Base-by-base conservation (phyloP, 2,329 filamentous ascomycete species). In the Emydomyces testavorans region DNA sequence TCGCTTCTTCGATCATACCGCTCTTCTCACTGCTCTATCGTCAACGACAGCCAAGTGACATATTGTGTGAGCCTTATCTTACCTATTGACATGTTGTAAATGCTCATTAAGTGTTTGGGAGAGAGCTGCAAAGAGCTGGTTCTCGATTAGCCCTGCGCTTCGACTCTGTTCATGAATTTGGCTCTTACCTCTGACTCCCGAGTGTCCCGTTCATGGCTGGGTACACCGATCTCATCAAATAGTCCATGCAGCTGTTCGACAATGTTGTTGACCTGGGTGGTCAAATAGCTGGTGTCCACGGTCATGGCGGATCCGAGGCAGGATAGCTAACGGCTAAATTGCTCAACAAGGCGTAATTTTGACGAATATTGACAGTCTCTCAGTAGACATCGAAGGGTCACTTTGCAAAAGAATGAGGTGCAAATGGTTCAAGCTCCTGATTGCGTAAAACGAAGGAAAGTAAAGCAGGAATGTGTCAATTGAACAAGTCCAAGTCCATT, bases 141-240 rank as follows among this genome's bases (percentile, higher is more conserved):
- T 49, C 10, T 49, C 10, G 13, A 49, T 47, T 21, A 52, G 46
- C 18, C 5, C 21, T 13, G 18, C 39, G 8, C 16, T 18, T 39
- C 13, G 24, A 16, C 11, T 10, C 35, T 3, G 16, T 16, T 16
- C 21, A 38, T 26, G 15, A 16, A n/a, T n/a, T n/a, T n/a, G 5
- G 24, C 6, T 18, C 11, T 61, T 71, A 93, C 89, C 80, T 95
- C 87, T 63, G 85, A 78, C 64, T 96, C 90, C 60, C 92, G 78
- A 42, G 79, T 76, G 63, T 96, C 88, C 61, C 92, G 84, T 66
- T 96, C 92, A 79, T 94, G 88, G 60, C 73, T 80, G 23, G 90
- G 79, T n/a, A 98, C 85, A 50, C 92, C 92, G 61, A 98, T 98
- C 64, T 98, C 90, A 65, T 98, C 92, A 62, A 95, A 98, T 50